These are phyloP conservation scores for Alternaria tenuissima DNA, from an alignment of 2,329 filamentous ascomycete genomes.

Conservation along the genomic window DNA sequence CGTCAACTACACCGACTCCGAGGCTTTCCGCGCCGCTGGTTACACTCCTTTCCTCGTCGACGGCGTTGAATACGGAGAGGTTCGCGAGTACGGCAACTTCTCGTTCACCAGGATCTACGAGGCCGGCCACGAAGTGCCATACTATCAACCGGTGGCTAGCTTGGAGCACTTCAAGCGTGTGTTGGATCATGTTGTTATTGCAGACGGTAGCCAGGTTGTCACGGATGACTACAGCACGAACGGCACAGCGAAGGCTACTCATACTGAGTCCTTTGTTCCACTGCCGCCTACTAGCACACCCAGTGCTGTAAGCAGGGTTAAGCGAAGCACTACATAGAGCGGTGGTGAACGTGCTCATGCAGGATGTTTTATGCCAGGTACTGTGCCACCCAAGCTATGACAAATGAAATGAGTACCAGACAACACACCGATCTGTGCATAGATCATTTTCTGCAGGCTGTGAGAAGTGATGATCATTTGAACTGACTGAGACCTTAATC, in stretches of 20 bases:
- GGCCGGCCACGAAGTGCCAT: conserved; percentile 62
- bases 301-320: conserved; percentile 1
- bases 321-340: not conserved
- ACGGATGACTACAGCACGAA: conserved; percentile 43
- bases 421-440: not conserved
- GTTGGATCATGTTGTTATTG: conserved; percentile 35
- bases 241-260: conserved; percentile 41
- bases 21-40: conserved; percentile 69
- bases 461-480: not conserved
- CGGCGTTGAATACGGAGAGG: conserved; percentile 68
- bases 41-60: conserved; percentile 75
- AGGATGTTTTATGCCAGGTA: not conserved
- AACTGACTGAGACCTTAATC: not conserved
- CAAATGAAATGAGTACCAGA: not conserved
- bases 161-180: conserved; percentile 44
- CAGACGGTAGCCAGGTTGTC: conserved; percentile 40
- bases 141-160: conserved; percentile 47
- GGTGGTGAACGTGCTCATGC: not conserved
- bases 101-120: conserved; percentile 62
- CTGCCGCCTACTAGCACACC: conserved; percentile 35
- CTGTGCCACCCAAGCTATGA: not conserved
- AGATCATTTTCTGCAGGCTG: not conserved
- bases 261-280: conserved; percentile 41
- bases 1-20: conserved; percentile 60
- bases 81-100: conserved; percentile 77